Percentiles rank a stretch among this genome's conserved stretches.
These are phyloP conservation scores for Cytauxzoon felis DNA, from an alignment of 169 alveolate genomes.

Conservation along the genomic window DNA sequence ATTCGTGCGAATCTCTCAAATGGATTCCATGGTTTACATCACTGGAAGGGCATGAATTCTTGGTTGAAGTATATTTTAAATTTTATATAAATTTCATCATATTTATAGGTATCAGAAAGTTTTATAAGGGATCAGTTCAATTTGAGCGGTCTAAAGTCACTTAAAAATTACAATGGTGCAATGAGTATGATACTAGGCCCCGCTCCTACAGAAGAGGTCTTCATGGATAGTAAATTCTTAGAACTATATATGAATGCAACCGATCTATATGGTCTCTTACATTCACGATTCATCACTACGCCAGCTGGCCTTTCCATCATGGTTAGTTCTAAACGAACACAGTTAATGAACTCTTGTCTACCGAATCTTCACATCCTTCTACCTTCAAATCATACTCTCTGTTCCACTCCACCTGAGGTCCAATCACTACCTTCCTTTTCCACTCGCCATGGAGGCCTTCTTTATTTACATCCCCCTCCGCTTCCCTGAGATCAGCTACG, in stretches of 20 bases:
- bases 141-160: constrained; percentile 64
- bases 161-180: constrained; percentile 66
- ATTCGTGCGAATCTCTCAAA: constrained; percentile 38
- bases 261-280: constrained; percentile 91
- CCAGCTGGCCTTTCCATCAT: constrained; percentile 86
- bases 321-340: constrained; percentile 49
- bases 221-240: constrained; percentile 65
- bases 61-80: constrained; percentile 35
- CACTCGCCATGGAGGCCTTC: too few relatives aligned
- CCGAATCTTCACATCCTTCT: too few relatives aligned
- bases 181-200: constrained; percentile 71
- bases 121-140: constrained; percentile 71
- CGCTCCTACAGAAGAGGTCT: constrained; percentile 75
- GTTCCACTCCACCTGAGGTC: too few relatives aligned
- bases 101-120: constrained; percentile 63
- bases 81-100: not conserved
- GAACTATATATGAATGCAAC: constrained; percentile 76
- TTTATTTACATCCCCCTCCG: too few relatives aligned
- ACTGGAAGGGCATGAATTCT: constrained; percentile 61
- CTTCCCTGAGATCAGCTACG: too few relatives aligned
- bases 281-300: constrained; percentile 90
- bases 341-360: too few relatives aligned
- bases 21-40: constrained; percentile 68
- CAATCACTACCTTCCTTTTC: too few relatives aligned
- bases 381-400: too few relatives aligned